These are phyloP conservation scores for Claviceps capensis DNA, from an alignment of 2,329 filamentous ascomycete genomes.

Conservation along the genomic window DNA sequence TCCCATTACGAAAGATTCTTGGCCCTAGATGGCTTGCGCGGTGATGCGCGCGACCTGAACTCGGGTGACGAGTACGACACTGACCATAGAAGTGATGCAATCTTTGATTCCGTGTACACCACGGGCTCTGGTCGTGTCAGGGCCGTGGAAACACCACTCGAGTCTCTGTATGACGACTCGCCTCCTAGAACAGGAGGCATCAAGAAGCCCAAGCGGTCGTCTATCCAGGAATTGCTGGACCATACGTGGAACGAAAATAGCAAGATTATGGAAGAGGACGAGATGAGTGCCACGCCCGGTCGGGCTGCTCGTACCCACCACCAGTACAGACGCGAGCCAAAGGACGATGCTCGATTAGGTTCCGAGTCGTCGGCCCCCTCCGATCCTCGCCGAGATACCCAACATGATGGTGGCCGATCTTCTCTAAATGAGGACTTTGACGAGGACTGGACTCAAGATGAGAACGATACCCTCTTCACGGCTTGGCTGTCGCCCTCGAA, in stretches of 20 bases:
- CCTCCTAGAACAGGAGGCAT: slow-evolving; percentile 45
- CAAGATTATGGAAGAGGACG: slow-evolving; percentile 50
- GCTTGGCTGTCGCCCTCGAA: slow-evolving; percentile 43
- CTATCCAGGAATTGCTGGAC: slow-evolving; percentile 45
- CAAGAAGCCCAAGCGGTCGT: slow-evolving; percentile 38
- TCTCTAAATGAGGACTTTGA: slow-evolving; percentile 50
- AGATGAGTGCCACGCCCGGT: slow-evolving; percentile 38
- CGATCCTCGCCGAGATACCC: slow-evolving; percentile 2
- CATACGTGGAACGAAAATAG: slow-evolving; percentile 39
- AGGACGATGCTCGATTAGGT: background rate
- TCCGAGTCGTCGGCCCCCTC: background rate
- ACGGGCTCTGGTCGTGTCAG: slow-evolving; percentile 52
- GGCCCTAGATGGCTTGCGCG: slow-evolving; percentile 56
- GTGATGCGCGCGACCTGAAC: slow-evolving; percentile 48
- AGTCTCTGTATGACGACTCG: slow-evolving; percentile 73
- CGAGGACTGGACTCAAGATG: slow-evolving; percentile 46
- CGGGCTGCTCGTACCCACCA: slow-evolving; percentile 17
- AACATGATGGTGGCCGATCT: slow-evolving; percentile 31
- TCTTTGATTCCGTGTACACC: slow-evolving; percentile 65
- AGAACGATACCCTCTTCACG: slow-evolving; percentile 38
- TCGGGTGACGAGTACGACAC: slow-evolving; percentile 64
- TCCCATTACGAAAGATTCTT: slow-evolving; percentile 29
- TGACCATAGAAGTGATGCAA: slow-evolving; percentile 65
- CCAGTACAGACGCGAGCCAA: background rate
- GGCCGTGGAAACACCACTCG: slow-evolving; percentile 56